Percentiles rank a stretch among this genome's conserved stretches.
phyloP scores from a whole-genome alignment of 768 basidiomycete species.

The Macrocybe gigantea region DNA sequence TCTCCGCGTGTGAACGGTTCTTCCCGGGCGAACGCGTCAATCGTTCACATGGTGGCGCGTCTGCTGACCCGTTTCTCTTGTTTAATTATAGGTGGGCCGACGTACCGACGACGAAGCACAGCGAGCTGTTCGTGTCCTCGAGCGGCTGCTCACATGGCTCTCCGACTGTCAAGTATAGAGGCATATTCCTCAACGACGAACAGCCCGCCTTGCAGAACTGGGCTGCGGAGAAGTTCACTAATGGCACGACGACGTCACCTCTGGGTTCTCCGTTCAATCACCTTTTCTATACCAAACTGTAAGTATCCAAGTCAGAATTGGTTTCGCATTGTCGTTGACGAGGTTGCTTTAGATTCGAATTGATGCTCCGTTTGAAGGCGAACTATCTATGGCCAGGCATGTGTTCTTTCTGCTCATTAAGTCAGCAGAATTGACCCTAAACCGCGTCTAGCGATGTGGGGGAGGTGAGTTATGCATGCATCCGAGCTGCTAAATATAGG shows the following conservation, averaged over 20 bases:
- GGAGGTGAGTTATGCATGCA: slow-evolving; percentile 19
- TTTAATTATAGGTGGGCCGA: slow-evolving; percentile 61
- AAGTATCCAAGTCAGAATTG: slow-evolving; percentile 10
- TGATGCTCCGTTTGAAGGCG: slow-evolving; percentile 58
- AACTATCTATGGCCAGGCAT: slow-evolving; percentile 70
- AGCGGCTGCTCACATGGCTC: slow-evolving; percentile 49
- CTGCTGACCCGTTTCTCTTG: not conserved
- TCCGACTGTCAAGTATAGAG: slow-evolving; percentile 67
- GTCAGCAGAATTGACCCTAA: not conserved
- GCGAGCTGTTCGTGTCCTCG: slow-evolving; percentile 39
- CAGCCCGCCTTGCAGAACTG: slow-evolving; percentile 67
- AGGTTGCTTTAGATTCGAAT: slow-evolving; percentile 43
- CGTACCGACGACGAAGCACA: slow-evolving; percentile 51
- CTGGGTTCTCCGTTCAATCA: slow-evolving; percentile 60
- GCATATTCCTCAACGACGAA: slow-evolving; percentile 74
- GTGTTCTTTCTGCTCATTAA: slow-evolving; percentile 12
- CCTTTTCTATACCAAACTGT: slow-evolving; percentile 53
- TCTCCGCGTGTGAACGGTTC: slow-evolving; percentile 1
- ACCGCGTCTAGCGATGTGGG: slow-evolving; percentile 29
- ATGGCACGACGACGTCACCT: slow-evolving; percentile 45
- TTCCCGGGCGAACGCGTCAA: not conserved
- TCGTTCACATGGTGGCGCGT: not conserved
- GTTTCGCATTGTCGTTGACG: not conserved
- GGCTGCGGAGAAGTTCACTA: slow-evolving; percentile 65
- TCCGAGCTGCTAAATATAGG: not conserved